A percentile compares a stretch with the other conserved stretches of the same genome.
These are phyloP conservation scores for Penicillium silybi DNA, from an alignment of 495 filamentous ascomycete species.

Conservation along the genomic window DNA sequence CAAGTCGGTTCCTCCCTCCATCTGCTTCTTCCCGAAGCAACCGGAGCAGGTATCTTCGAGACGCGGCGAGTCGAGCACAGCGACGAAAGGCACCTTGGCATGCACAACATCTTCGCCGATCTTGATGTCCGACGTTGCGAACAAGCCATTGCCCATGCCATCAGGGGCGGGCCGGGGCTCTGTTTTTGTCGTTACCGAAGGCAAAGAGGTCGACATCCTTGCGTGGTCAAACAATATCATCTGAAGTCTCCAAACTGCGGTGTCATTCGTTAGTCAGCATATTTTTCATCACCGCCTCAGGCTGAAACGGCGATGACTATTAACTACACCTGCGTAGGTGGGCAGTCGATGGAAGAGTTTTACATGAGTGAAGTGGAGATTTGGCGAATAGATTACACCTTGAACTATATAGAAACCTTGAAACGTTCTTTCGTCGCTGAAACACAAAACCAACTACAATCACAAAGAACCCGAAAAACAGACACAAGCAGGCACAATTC, in stretches of 20 bases:
- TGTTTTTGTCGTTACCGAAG: constrained; percentile 27
- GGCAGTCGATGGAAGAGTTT: not conserved
- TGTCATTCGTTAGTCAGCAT: constrained; percentile 7
- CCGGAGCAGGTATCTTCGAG: constrained; percentile 43
- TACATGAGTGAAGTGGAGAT: constrained; percentile 11
- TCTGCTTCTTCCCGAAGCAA: constrained; percentile 36
- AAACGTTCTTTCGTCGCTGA: constrained; percentile 28
- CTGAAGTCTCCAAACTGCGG: not conserved
- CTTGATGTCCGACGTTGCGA: constrained; percentile 33
- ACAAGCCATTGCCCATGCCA: constrained; percentile 41
- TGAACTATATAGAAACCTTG: not conserved
- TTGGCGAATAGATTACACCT: constrained; percentile 7
- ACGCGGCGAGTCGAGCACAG: constrained; percentile 39
- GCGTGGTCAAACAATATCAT: not conserved
- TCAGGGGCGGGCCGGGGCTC: constrained; percentile 21
- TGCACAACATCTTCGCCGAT: constrained; percentile 37
- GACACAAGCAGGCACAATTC: constrained; percentile 12
- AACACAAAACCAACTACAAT: constrained; percentile 24
- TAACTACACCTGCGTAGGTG: too few relatives aligned
- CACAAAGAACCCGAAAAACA: constrained; percentile 10
- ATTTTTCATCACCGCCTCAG: not conserved
- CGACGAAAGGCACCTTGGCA: constrained; percentile 37
- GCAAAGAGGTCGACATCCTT: constrained; percentile 22
- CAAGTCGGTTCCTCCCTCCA: constrained; percentile 28
- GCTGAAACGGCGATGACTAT: not conserved